Base-by-base conservation (phyloP, 1,284 basidiomycete species). In the Agaricales sp. region DNA sequence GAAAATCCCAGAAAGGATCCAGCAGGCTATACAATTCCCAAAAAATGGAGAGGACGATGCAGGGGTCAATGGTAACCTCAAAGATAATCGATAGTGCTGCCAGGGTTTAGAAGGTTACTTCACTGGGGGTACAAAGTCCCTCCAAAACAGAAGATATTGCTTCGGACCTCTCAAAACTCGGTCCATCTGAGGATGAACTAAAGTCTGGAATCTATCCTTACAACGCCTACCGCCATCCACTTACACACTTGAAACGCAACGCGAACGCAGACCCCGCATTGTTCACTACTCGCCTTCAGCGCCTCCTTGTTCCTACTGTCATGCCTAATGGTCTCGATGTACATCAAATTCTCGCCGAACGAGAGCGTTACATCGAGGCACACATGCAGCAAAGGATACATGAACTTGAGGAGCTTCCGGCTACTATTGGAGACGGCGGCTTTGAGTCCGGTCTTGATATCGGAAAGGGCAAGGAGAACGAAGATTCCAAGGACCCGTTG, bases 251-350 rank as follows among this genome's bases (percentile, higher is more conserved):
- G 54, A 78, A 79, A 53, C 77, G 80, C 21, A 73, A 77, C 43
- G 63, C 78, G 49, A 81, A 78, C 49, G 70, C 68, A 44, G 76
- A 81, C 59, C 75, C 81, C 37, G 60, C 72, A 21, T 63, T 80
- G 50, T 80, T 78, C 56, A 77, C 80, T 0, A 82, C 84, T 35
- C 81, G 84, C 49, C 75, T 89, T 45, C 90, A 94, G 63, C 77
- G 86, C 3, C 76, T 92, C 30, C 71, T 96, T 44, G 75, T 97
- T 35, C 93, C 94, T 3, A 90, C 89, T 12, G 70, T 97, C 54
- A 88, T 92, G 77, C 96, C 96, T 0, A 69, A 75, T n/a, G 95
- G 96, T 14, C 80, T 99, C 14, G 95, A 99, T 63, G 89, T 93
- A 1, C 86, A 93, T 55, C 80, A 92, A 53, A 73, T 98, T 53